Evolutionary conservation across 2,329 filamentous ascomycete genomes (phyloP).

Genomic region (Neofusicoccum sp.): DNA sequence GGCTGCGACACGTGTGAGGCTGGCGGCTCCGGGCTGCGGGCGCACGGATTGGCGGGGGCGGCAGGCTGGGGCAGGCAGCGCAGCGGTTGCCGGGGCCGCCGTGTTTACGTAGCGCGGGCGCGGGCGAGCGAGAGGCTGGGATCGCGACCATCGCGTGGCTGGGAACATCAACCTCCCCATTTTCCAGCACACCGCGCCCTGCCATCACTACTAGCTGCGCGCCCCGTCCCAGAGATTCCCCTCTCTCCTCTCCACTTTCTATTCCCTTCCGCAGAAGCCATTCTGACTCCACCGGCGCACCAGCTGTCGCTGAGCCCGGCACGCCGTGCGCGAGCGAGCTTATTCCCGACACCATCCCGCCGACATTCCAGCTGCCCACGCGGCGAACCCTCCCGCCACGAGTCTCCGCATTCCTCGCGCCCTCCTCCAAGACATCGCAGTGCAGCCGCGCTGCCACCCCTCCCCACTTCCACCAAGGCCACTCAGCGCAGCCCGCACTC

Average conservation of each 20-base stretch:
- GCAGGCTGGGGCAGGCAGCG: neutral
- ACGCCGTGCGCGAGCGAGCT: neutral
- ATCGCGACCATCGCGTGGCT: conserved; percentile 4
- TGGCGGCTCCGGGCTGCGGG: neutral
- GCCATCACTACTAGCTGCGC: conserved; percentile 11
- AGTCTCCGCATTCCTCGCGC: neutral
- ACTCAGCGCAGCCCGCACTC: neutral
- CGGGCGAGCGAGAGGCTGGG: neutral
- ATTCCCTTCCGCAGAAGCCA: neutral
- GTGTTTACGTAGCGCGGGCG: conserved; percentile 9
- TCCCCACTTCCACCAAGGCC: neutral
- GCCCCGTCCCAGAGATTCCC: neutral
- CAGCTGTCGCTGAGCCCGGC: neutral
- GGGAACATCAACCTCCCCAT: conserved; percentile 13
- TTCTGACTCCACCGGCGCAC: neutral
- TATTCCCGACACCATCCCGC: neutral
- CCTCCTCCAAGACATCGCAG: neutral
- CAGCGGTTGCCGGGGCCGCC: conserved; percentile 5
- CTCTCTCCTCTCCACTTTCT: conserved; percentile 16
- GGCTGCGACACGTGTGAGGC: conserved; percentile 3
- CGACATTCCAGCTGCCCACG: neutral
- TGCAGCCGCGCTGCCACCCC: neutral
- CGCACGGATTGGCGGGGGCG: conserved; percentile 4
- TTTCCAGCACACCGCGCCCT: conserved; percentile 12
- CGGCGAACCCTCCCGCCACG: neutral